A percentile compares a stretch with the other conserved stretches of the same genome.
phyloP scores from a whole-genome alignment of 176 grass and related monocot species.

The Hyparrhenia diplandra region DNA sequence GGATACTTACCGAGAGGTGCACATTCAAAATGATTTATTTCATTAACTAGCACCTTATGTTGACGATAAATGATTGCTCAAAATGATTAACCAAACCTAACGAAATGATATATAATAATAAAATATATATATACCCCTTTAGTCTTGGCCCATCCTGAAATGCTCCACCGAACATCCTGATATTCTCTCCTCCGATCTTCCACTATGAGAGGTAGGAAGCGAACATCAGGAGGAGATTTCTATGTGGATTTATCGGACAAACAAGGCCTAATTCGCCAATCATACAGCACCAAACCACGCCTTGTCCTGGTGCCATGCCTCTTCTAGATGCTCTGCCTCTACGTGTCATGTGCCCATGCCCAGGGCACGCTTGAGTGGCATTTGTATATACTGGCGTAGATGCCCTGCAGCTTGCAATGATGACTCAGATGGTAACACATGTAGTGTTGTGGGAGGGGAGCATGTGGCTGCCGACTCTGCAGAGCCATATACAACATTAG shows the following conservation, averaged over 20 bases:
- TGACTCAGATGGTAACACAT: conserved; percentile 1
- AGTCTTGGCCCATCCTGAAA: neutral
- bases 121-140: neutral
- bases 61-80: conserved; percentile 32
- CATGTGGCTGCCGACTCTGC: conserved; percentile 41
- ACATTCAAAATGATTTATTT: conserved; percentile 21
- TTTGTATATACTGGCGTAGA: neutral
- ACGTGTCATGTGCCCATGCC: conserved; percentile 25
- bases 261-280: neutral
- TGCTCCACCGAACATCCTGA: conserved; percentile 27
- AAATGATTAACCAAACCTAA: conserved; percentile 29
- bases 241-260: conserved; percentile 9
- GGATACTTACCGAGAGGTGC: neutral
- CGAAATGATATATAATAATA: neutral
- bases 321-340: conserved; percentile 32
- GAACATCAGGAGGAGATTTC: neutral
- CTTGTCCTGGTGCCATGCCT: too few species aligned
- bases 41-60: conserved; percentile 15
- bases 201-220: conserved; percentile 9
- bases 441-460: conserved; percentile 20
- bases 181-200: conserved; percentile 22
- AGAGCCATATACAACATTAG: neutral
- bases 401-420: conserved; percentile 15
- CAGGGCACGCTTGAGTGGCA: neutral
- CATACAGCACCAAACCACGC: conserved; percentile 17